Conservation (phyloP, 2,329 filamentous ascomycete genomes). For the Paraphaeosphaeria sporulosa region DNA sequence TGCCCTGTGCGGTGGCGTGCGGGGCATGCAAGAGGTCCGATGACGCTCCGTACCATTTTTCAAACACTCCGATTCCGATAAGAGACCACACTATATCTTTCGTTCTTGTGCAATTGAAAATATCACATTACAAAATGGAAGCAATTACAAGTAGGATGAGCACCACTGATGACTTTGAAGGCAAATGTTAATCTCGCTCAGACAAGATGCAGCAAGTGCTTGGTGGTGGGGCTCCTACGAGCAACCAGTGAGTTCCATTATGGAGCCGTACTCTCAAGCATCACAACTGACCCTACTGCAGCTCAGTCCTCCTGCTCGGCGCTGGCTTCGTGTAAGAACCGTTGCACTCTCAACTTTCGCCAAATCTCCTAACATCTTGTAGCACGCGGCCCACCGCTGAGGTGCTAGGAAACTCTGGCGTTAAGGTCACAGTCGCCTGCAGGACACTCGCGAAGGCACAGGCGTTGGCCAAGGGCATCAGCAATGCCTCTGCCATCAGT, state of each 20-base stretch:
- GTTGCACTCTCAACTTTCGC: not conserved
- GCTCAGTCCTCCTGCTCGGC: slow-evolving; percentile 49
- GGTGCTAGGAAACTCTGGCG: slow-evolving; percentile 64
- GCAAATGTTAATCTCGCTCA: slow-evolving; percentile 26
- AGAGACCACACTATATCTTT: slow-evolving; percentile 34
- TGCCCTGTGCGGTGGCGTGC: slow-evolving; percentile 27
- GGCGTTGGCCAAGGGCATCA: slow-evolving; percentile 73
- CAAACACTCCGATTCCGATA: slow-evolving; percentile 42
- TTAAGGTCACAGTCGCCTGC: slow-evolving; percentile 74
- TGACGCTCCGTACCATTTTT: slow-evolving; percentile 35
- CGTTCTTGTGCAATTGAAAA: slow-evolving; percentile 20
- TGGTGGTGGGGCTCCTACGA: slow-evolving; percentile 27
- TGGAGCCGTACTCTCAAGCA: not conserved
- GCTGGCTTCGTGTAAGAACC: slow-evolving; percentile 49
- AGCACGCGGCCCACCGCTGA: slow-evolving; percentile 65
- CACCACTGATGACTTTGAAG: slow-evolving; percentile 13
- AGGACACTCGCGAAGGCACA: slow-evolving; percentile 79
- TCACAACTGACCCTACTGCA: slow-evolving; percentile 29
- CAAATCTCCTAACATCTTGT: slow-evolving; percentile 18
- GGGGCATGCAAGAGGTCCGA: slow-evolving; percentile 33
- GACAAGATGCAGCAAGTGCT: slow-evolving; percentile 45
- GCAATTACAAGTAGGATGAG: slow-evolving; percentile 41
- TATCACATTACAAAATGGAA: slow-evolving; percentile 44
- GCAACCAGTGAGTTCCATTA: slow-evolving; percentile 44
- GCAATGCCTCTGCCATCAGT: slow-evolving; percentile 74